Conservation (phyloP, 2,329 filamentous ascomycete species). For the Orbilia quercus region DNA sequence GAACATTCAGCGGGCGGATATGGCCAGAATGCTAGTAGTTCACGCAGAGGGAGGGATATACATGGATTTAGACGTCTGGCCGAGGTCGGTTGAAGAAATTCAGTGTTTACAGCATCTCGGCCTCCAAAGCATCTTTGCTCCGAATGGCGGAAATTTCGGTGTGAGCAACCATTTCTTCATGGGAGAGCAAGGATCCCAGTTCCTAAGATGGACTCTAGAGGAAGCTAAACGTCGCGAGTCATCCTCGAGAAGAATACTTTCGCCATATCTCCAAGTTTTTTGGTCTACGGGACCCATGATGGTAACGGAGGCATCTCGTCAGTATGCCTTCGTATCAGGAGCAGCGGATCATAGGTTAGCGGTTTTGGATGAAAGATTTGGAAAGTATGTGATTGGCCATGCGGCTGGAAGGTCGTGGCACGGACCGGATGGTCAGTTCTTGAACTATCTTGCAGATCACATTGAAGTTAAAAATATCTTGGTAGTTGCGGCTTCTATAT, state of each 20-base stretch:
- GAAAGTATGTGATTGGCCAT: slow-evolving; percentile 44
- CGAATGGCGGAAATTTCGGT: slow-evolving; percentile 46
- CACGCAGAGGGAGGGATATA: slow-evolving; percentile 58
- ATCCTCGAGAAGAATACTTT: slow-evolving; percentile 34
- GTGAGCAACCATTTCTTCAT: slow-evolving; percentile 59
- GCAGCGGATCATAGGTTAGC: slow-evolving; percentile 27
- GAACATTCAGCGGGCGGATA: slow-evolving; percentile 58
- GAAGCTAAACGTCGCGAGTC: slow-evolving; percentile 56
- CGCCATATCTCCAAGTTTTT: slow-evolving; percentile 58
- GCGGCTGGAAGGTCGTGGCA: slow-evolving; percentile 58
- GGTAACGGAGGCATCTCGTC: slow-evolving; percentile 54
- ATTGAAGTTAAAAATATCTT: background rate
- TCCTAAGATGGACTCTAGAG: slow-evolving; percentile 54
- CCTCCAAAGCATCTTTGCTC: slow-evolving; percentile 55
- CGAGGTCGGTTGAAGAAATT: slow-evolving; percentile 39
- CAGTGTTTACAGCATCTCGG: slow-evolving; percentile 55
- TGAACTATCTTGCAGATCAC: slow-evolving; percentile 57
- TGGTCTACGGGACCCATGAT: slow-evolving; percentile 59
- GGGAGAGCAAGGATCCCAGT: slow-evolving; percentile 51
- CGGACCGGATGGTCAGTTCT: slow-evolving; percentile 47
- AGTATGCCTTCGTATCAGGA: slow-evolving; percentile 43
- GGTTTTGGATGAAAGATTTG: slow-evolving; percentile 51
- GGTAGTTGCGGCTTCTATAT: background rate
- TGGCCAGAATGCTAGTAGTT: slow-evolving; percentile 57
- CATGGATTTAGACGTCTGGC: slow-evolving; percentile 57